phyloP scores from a whole-genome alignment of 352 stramenopile genomes.

The Pythium phragmiticola region DNA sequence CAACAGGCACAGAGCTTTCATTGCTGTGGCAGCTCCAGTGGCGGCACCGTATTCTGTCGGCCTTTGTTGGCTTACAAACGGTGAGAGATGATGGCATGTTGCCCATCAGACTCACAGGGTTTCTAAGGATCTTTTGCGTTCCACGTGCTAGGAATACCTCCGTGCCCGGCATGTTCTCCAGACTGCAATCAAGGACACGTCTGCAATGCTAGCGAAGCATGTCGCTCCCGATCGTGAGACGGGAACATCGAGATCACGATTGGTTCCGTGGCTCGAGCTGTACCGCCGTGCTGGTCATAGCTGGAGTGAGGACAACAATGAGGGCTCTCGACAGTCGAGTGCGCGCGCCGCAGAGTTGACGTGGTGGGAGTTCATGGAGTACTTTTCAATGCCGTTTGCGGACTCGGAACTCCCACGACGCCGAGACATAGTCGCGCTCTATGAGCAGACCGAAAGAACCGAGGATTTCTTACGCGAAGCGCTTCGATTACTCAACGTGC shows the following conservation, averaged over 20 bases:
- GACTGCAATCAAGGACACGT: constrained; percentile 21
- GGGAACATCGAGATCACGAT: constrained; percentile 24
- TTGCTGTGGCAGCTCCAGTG: constrained; percentile 69
- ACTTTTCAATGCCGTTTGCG: constrained; percentile 78
- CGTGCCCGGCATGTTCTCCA: constrained; percentile 14
- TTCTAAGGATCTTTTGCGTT: neutral
- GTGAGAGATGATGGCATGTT: constrained; percentile 22
- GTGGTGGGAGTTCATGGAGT: constrained; percentile 76
- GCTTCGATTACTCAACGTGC: constrained; percentile 43
- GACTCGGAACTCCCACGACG: constrained; percentile 55
- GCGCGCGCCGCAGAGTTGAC: constrained; percentile 46
- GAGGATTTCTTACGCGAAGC: constrained; percentile 56
- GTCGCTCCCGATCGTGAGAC: constrained; percentile 18
- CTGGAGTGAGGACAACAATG: constrained; percentile 54
- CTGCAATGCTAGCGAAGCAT: constrained; percentile 17
- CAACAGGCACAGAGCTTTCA: constrained; percentile 56
- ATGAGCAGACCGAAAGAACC: constrained; percentile 53
- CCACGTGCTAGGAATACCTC: constrained; percentile 17
- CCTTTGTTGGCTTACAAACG: constrained; percentile 55
- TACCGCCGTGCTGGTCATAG: constrained; percentile 57
- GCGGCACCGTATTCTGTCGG: constrained; percentile 61
- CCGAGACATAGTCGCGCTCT: constrained; percentile 62
- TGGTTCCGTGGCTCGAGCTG: constrained; percentile 70
- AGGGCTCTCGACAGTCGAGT: constrained; percentile 35
- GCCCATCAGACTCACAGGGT: neutral